Evolutionary conservation across 768 basidiomycete species (phyloP).

Genomic region (Tricholoma saponaceum): DNA sequence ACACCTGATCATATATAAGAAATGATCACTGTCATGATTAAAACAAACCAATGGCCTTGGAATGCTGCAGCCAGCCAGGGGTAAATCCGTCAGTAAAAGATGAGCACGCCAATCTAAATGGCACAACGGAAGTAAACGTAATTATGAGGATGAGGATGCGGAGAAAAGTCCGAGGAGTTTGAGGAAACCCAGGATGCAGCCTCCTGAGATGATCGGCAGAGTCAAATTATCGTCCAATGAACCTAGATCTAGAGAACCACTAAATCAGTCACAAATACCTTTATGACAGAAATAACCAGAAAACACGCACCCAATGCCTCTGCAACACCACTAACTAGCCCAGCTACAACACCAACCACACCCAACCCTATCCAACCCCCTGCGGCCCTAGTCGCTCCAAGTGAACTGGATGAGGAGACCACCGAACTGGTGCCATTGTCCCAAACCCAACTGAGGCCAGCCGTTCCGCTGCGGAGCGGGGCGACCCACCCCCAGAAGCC

Average conservation of each 20-base stretch:
- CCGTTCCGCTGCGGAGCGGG: constrained; percentile 30
- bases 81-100: neutral
- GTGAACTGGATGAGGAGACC: constrained; percentile 11
- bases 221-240: constrained; percentile 87
- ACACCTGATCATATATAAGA: neutral
- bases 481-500: constrained; percentile 71
- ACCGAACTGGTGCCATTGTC: constrained; percentile 40
- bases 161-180: constrained; percentile 33
- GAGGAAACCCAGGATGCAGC: constrained; percentile 42
- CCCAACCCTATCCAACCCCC: constrained; percentile 49
- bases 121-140: neutral
- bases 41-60: neutral
- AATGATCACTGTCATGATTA: neutral
- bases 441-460: constrained; percentile 54
- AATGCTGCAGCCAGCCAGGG: neutral
- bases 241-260: constrained; percentile 60
- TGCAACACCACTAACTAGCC: constrained; percentile 78
- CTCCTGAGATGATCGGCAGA: constrained; percentile 83
- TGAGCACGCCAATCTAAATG: neutral
- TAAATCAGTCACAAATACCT: constrained; percentile 1
- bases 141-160: constrained; percentile 10
- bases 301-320: constrained; percentile 76
- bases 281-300: neutral
- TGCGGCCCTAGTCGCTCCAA: constrained; percentile 17
- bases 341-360: constrained; percentile 58